Evolutionary conservation across 192 early-diverging fungal species (phyloP).

Genomic region (Allomyces macrogynus): DNA sequence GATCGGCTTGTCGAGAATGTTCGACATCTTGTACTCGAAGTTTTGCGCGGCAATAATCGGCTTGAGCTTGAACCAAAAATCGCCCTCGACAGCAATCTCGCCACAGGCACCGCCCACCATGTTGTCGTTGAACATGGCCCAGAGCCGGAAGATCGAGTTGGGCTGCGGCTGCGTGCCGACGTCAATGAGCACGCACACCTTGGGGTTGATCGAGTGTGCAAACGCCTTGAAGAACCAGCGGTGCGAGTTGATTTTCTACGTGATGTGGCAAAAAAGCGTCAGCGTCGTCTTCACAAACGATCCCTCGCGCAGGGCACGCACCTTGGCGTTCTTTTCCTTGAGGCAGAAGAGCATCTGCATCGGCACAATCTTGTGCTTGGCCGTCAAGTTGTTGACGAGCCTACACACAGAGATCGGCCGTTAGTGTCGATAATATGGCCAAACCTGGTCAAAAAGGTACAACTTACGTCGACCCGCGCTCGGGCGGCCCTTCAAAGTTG

Average conservation of each 20-base stretch:
- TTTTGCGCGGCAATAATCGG: slow-evolving; percentile 57
- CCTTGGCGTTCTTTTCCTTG: slow-evolving; percentile 79
- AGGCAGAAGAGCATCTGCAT: slow-evolving; percentile 68
- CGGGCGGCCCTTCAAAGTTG: slow-evolving; percentile 6
- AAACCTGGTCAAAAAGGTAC: too few species aligned
- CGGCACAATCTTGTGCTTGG: slow-evolving; percentile 25
- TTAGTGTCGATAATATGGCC: too few species aligned
- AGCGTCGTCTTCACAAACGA: too few species aligned
- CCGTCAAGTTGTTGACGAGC: not conserved
- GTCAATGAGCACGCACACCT: slow-evolving; percentile 48
- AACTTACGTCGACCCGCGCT: not conserved
- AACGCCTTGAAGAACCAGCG: slow-evolving; percentile 63
- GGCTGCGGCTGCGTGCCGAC: slow-evolving; percentile 49
- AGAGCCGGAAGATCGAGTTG: slow-evolving; percentile 26
- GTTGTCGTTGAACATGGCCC: slow-evolving; percentile 20
- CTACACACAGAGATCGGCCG: not conserved
- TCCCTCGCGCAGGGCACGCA: too few species aligned
- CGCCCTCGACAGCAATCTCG: slow-evolving; percentile 40
- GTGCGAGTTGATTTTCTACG: slow-evolving; percentile 44
- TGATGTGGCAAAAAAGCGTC: not conserved
- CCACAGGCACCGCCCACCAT: slow-evolving; percentile 61
- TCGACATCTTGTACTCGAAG: slow-evolving; percentile 41
- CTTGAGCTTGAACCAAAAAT: slow-evolving; percentile 33
- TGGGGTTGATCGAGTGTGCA: slow-evolving; percentile 38
- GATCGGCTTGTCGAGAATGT: not conserved